These are phyloP conservation scores for Fusarium camptoceras DNA, from an alignment of 2,329 filamentous ascomycete species.

Conservation along the genomic window DNA sequence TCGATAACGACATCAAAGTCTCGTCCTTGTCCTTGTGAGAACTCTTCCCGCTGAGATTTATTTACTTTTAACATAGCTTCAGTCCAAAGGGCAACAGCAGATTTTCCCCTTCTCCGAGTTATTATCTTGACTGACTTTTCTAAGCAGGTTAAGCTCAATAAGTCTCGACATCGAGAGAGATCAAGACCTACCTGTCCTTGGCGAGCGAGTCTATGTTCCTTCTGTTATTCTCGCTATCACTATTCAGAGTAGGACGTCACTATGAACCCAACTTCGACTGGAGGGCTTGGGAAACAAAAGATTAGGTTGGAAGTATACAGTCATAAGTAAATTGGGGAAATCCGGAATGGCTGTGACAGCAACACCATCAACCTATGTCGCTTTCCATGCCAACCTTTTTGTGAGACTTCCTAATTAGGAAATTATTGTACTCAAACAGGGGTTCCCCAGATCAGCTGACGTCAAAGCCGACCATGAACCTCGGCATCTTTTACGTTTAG, in stretches of 20 bases:
- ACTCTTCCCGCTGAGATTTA: background rate
- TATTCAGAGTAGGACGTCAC: background rate
- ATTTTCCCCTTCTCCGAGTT: background rate
- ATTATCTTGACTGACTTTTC: background rate
- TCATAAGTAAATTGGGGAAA: background rate
- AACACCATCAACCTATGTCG: background rate
- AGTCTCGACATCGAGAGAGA: background rate
- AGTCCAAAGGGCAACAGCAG: background rate
- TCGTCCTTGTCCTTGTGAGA: background rate
- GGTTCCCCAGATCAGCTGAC: constrained; percentile 35
- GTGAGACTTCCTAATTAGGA: constrained; percentile 4
- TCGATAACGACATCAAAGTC: background rate
- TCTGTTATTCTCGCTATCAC: background rate
- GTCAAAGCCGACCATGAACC: constrained; percentile 25
- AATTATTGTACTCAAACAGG: constrained; percentile 4
- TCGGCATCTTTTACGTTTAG: constrained; percentile 18
- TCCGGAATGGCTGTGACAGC: rapidly evolving
- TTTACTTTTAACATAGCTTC: background rate
- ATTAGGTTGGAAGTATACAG: background rate
- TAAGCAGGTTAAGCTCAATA: background rate
- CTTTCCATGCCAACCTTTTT: no score
- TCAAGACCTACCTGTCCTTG: background rate
- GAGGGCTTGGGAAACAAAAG: background rate
- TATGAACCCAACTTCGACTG: background rate
- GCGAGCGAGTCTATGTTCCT: background rate